Percentiles rank a stretch among this genome's conserved stretches.
Evolutionary conservation across 306 rosid species (phyloP).

Genomic region (Rosa rugosa): DNA sequence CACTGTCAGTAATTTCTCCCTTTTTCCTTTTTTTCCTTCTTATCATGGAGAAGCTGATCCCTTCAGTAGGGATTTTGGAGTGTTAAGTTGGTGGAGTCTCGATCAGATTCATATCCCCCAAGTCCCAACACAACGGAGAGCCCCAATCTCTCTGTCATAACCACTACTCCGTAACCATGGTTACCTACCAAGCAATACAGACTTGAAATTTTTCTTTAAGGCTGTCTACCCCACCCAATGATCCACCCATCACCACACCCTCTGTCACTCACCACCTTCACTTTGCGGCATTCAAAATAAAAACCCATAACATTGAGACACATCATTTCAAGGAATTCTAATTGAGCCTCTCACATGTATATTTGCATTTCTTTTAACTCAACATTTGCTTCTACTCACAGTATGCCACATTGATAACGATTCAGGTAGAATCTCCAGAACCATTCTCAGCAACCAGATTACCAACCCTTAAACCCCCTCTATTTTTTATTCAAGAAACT

Average conservation of each 20-base stretch:
- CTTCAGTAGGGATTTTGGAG: background rate
- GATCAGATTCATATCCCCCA: background rate
- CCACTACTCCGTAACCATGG: background rate
- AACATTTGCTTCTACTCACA: background rate
- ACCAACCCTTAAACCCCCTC: background rate
- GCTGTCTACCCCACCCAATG: background rate
- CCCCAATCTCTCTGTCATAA: background rate
- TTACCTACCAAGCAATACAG: background rate
- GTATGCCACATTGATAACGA: background rate
- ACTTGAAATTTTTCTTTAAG: background rate
- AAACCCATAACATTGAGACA: background rate
- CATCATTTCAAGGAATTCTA: background rate
- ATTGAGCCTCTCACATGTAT: background rate
- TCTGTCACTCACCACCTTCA: background rate
- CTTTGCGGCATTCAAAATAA: background rate
- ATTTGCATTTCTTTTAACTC: background rate
- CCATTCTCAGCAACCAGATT: background rate
- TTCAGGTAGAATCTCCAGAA: background rate
- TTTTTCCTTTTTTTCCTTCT: background rate
- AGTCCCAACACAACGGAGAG: background rate
- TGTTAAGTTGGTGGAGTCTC: background rate
- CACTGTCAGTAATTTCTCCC: background rate
- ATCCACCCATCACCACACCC: background rate
- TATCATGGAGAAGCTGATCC: background rate
- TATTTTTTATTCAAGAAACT: background rate